Evolutionary conservation across 164 flowering plant species (phyloP), one percentile per base, ranked within the genome.

Genomic region (Piper betle): DNA sequence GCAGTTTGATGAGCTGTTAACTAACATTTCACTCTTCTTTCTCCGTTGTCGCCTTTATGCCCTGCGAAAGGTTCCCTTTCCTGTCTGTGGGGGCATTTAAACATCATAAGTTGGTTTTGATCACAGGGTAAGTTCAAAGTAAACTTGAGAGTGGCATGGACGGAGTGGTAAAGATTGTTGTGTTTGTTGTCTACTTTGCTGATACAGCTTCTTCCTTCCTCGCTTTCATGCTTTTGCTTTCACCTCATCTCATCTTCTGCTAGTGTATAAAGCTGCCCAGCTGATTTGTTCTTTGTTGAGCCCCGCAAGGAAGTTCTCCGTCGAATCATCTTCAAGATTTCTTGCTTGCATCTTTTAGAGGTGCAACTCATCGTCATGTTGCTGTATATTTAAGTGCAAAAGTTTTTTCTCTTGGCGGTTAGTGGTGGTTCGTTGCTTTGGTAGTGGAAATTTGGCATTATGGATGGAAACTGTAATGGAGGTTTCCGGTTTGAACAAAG

Each of bases 51-150:
- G 63, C 74, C 96, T 86, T 91, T 86, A 86, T 83, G 80, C 92
- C 82, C 94, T 84, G 33, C 33, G 87, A 86, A 87, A 85, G 86
- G 74, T 79, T 80, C 81, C 80, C 86, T 87, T 87, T 83, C 83
- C 74, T 78, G 81, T 80, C 87, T 74, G 62, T 64, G 76, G 62
- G 58, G 75, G 70, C 69, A 67, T 68, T 46, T 77, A 61, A 58
- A 61, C 68, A 71, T 58, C 67, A 46, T 46, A 46, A 46, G 50
- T 15, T 25, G 33, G 76, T 53, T 72, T 78, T 80, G 71, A 76
- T 79, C 78, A 59, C 72, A 68, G 77, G 82, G 82, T 60, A 63
- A 50, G 72, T 68, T 75, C 63, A 69, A 68, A 64, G 62, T 70
- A 42, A 66, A 55, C 58, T 53, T 72, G 60, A 68, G 66, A 67